phyloP scores from a whole-genome alignment of 352 stramenopile species.

The Elongisporangium prolatum region DNA sequence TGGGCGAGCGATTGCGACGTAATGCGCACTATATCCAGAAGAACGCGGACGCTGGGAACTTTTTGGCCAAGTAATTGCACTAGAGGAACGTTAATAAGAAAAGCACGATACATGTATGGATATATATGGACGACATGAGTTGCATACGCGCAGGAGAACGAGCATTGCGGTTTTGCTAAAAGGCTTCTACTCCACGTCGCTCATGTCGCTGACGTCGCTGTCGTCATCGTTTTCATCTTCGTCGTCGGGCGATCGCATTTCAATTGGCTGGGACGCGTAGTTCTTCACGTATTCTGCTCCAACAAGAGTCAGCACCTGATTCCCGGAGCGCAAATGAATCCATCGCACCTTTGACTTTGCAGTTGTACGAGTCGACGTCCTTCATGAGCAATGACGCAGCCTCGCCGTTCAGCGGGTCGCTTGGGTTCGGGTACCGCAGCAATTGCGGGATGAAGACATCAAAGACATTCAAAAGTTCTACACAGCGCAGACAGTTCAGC shows the following conservation, averaged over 20 bases:
- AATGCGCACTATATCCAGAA: conserved; percentile 87
- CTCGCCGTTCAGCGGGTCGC: conserved; percentile 89
- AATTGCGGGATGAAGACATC: conserved; percentile 93
- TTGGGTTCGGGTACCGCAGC: conserved; percentile 90
- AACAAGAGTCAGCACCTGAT: not conserved
- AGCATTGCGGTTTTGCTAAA: too few species aligned
- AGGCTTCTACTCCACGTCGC: conserved; percentile 7
- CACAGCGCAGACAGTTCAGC: conserved; percentile 2
- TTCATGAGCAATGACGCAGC: conserved; percentile 88
- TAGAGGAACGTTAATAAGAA: not conserved
- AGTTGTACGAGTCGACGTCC: conserved; percentile 82
- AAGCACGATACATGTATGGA: too few species aligned
- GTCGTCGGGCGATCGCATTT: conserved; percentile 64
- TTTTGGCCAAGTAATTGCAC: conserved; percentile 59
- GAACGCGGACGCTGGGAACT: conserved; percentile 73
- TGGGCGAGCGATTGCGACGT: conserved; percentile 67
- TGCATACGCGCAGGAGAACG: too few species aligned
- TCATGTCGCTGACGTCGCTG: conserved; percentile 47
- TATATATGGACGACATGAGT: not conserved
- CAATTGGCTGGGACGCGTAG: conserved; percentile 72
- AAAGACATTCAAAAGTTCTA: conserved; percentile 92
- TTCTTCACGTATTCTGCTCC: conserved; percentile 69
- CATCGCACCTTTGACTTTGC: conserved; percentile 78
- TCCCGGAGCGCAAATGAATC: not conserved
- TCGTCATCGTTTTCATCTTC: conserved; percentile 84